Evolutionary conservation across 202 grass and related monocot genomes (phyloP), one percentile per base, ranked within the genome.

Genomic region (Cymbopogon flexuosus): DNA sequence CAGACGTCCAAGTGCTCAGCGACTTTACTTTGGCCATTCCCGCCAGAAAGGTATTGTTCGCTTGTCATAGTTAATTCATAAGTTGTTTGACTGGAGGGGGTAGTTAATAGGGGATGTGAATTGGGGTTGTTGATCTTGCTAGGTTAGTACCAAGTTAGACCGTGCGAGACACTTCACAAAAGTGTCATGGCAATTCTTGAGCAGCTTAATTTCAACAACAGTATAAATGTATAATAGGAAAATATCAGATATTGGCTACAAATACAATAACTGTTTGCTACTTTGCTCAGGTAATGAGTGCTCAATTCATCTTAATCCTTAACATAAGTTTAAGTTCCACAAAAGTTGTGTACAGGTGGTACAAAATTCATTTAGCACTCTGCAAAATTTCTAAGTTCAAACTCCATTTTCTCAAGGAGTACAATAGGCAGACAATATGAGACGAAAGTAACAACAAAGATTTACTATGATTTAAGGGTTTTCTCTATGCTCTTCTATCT

Each of bases 1-100:
- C 92, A 39, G 85, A 98, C 80, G 88, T 99, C 35, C 87, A 85
- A 87, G 90, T 99, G 74, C 92, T 99, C 65, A 83, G 16, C 0
- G 81, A 95, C 60, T 90, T 99, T 31, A 89, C 66, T n/a, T 87
- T 95, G 88, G 75, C 1, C 22, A 91, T 99, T 71, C 69, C 82
- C 56, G 84, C 88, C 1, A 81, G 88, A 83, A 99, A 99, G 96
- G 96, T 99, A 99, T 1, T 67, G 13, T 84, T 68, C 41, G 37
- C 21, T 82, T 54, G 16, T 51, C 13, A 7, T 41, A 1, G 8
- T 61, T 67, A 22, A 5, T 65, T 36, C 23, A 61, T 61, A 61
- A 12, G 21, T 60, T 27, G 21, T 60, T 60, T 73, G 47, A 57
- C 31, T 37, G 31, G 42, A 57, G 31, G 15, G 8, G 65, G 31